These are phyloP conservation scores for Syzygium malaccense DNA, from an alignment of 441 rosid genomes.

Conservation along the genomic window DNA sequence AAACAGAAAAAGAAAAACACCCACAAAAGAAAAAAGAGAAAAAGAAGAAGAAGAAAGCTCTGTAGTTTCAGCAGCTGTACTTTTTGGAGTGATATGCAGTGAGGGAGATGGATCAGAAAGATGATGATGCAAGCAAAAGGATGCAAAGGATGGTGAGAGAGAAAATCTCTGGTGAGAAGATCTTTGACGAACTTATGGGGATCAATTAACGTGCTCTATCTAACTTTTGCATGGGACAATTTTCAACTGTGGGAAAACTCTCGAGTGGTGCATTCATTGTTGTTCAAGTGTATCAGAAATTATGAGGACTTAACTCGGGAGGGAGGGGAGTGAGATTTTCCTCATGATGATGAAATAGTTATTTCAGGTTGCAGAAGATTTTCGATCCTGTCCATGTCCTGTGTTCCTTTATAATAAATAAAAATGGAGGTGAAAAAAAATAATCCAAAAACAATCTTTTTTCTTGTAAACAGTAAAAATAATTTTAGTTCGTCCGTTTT, in stretches of 20 bases:
- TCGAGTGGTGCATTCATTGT: background rate
- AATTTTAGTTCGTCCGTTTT: too few species aligned
- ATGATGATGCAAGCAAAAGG: slow-evolving; percentile 34
- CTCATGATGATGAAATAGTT: background rate
- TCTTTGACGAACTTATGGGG: slow-evolving; percentile 33
- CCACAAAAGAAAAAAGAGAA: background rate
- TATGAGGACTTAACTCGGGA: background rate
- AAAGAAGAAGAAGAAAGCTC: background rate
- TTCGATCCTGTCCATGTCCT: background rate
- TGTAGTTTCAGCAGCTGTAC: slow-evolving; percentile 25
- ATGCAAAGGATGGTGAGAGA: slow-evolving; percentile 12
- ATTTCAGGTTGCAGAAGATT: background rate
- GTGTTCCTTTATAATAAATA: background rate
- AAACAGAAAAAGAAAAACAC: background rate
- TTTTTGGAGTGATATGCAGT: background rate
- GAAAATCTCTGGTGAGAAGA: slow-evolving; percentile 22
- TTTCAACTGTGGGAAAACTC: background rate
- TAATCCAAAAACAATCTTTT: background rate
- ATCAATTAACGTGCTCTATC: slow-evolving; percentile 10
- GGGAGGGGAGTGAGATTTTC: background rate
- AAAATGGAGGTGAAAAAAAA: background rate
- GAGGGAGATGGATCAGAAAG: background rate
- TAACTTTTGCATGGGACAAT: background rate
- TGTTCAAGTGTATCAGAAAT: background rate
- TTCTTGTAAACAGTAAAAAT: too few species aligned